Percentiles rank a stretch among this genome's conserved stretches.
phyloP scores from a whole-genome alignment of 2,329 filamentous ascomycete species.

The Emmonsiellopsis sp. region DNA sequence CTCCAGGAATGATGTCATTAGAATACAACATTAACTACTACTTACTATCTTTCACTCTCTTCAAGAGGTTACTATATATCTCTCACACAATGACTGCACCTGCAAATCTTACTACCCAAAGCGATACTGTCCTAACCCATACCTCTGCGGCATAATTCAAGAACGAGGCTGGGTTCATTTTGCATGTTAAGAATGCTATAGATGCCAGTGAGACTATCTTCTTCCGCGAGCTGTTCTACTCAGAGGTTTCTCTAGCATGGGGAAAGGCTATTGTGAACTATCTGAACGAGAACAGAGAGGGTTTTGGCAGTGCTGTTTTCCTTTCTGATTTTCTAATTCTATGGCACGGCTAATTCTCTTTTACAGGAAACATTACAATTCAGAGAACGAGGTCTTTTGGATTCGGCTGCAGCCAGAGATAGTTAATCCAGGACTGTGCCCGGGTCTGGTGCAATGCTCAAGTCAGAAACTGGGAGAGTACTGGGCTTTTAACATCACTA shows the following conservation, averaged over 20 bases:
- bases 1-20: neutral
- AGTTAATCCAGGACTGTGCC: neutral
- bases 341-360: neutral
- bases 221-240: neutral
- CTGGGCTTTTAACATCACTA: neutral
- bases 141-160: neutral
- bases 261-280: neutral
- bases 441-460: neutral
- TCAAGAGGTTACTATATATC: neutral
- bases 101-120: neutral
- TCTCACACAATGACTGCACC: neutral
- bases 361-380: conserved; percentile 5
- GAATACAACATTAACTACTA: neutral
- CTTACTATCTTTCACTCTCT: neutral
- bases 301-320: neutral
- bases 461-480: neutral
- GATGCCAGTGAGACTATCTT: neutral
- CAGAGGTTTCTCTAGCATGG: neutral
- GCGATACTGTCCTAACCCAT: neutral
- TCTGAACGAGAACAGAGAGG: neutral
- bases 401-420: neutral
- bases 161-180: neutral
- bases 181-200: neutral
- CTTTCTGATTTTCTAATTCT: neutral
- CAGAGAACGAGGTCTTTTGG: neutral